Conservation (phyloP, 176 grass and related monocot genomes). For the Carex littledalei region DNA sequence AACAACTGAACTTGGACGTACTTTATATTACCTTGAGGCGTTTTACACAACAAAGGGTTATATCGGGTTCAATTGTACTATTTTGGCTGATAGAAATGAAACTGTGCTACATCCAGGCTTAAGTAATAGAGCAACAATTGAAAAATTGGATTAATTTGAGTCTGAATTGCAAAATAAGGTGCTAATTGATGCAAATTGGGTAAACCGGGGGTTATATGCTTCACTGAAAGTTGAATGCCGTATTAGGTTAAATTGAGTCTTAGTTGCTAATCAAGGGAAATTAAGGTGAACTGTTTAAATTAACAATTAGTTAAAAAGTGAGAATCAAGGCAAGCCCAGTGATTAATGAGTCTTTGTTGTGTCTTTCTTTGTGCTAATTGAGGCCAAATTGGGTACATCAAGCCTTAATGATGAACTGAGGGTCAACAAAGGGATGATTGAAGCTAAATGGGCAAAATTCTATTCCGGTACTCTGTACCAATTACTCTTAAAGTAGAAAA, state of each 20-base stretch:
- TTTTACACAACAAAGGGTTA: not conserved
- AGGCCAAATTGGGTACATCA: not conserved
- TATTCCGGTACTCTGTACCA: not conserved
- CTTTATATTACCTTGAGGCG: not conserved
- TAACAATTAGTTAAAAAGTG: not conserved
- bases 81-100: not conserved
- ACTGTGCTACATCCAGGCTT: not conserved
- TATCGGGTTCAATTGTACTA: not conserved
- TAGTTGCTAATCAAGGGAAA: not conserved
- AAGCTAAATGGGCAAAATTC: not conserved
- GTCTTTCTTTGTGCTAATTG: not conserved
- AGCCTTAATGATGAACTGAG: not conserved
- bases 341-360: not conserved
- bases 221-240: not conserved
- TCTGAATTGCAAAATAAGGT: not conserved
- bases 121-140: not conserved
- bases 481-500: not conserved
- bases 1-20: not conserved
- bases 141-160: not conserved
- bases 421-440: not conserved
- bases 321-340: not conserved
- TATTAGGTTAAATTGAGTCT: not conserved
- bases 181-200: not conserved
- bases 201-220: not conserved
- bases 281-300: not conserved